Percentiles rank a stretch among this genome's conserved stretches.
Evolutionary conservation across 257 asterid genomes (phyloP).

Genomic region (Cordia subcordata): DNA sequence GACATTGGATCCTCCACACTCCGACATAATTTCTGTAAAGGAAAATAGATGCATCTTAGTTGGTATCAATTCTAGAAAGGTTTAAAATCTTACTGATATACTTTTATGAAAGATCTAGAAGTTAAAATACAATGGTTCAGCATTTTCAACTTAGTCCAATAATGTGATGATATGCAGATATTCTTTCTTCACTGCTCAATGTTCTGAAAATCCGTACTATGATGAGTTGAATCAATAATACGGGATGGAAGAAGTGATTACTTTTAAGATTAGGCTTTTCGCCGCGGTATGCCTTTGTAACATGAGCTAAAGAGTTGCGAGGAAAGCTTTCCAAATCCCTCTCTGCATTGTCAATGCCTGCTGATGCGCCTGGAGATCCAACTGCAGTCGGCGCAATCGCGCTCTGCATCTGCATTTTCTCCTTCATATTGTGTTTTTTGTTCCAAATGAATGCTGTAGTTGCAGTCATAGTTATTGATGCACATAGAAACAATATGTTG

Average conservation of each 20-base stretch:
- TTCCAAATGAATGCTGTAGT: slow-evolving; percentile 29
- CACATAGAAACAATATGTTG: slow-evolving; percentile 1
- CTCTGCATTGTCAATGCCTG: slow-evolving; percentile 26
- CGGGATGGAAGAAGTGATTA: slow-evolving; percentile 17
- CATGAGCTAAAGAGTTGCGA: slow-evolving; percentile 43
- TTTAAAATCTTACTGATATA: not conserved
- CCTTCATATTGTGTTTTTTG: slow-evolving; percentile 26
- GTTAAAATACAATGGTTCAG: not conserved
- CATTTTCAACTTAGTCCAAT: not conserved
- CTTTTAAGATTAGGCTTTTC: slow-evolving; percentile 58
- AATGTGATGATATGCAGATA: not conserved
- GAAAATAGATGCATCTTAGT: not conserved
- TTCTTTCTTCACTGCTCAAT: not conserved
- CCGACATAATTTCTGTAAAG: slow-evolving; percentile 29
- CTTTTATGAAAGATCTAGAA: not conserved
- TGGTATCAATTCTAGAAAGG: not conserved
- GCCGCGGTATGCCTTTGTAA: slow-evolving; percentile 48
- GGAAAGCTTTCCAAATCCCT: slow-evolving; percentile 59
- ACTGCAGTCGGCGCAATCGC: slow-evolving; percentile 24
- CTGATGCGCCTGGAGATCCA: slow-evolving; percentile 27
- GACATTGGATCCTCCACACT: slow-evolving; percentile 17
- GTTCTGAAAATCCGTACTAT: not conserved
- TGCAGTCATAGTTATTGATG: slow-evolving; percentile 40
- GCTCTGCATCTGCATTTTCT: slow-evolving; percentile 38
- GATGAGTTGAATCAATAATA: not conserved